phyloP scores from a whole-genome alignment of 2,329 filamentous ascomycete genomes.

The Fonsecaea pugnacius region DNA sequence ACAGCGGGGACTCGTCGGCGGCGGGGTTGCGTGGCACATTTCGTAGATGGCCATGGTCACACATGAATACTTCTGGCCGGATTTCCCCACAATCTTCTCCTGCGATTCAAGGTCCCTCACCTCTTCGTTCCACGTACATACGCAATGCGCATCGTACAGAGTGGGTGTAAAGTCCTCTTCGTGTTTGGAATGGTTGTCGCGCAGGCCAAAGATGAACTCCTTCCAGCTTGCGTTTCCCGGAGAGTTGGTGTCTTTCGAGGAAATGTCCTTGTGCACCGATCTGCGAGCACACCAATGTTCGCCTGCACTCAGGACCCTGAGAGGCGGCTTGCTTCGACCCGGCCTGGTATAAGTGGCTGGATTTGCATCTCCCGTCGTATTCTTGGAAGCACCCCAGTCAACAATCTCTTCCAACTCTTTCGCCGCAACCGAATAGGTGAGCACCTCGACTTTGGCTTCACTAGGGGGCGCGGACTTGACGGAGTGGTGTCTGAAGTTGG shows the following conservation, averaged over 20 bases:
- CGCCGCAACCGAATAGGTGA: slow-evolving; percentile 25
- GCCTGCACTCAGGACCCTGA: slow-evolving; percentile 23
- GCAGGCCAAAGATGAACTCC: slow-evolving; percentile 46
- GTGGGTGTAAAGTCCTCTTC: slow-evolving; percentile 50
- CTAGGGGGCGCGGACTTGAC: slow-evolving; percentile 34
- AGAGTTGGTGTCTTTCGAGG: slow-evolving; percentile 33
- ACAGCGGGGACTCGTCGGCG: slow-evolving; percentile 37
- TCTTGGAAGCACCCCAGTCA: slow-evolving; percentile 1
- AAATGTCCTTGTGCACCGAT: slow-evolving; percentile 42
- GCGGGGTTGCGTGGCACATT: slow-evolving; percentile 41
- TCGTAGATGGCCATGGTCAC: slow-evolving; percentile 38
- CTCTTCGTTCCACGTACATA: slow-evolving; percentile 40
- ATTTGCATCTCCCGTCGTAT: not conserved
- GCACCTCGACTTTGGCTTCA: slow-evolving; percentile 33
- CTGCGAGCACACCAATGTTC: slow-evolving; percentile 51
- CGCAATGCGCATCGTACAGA: slow-evolving; percentile 39
- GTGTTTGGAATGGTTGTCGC: slow-evolving; percentile 46
- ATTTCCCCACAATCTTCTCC: slow-evolving; percentile 7
- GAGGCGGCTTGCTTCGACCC: slow-evolving; percentile 24
- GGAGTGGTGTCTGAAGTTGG: slow-evolving; percentile 32
- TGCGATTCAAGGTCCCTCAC: slow-evolving; percentile 21
- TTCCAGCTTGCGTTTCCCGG: slow-evolving; percentile 45
- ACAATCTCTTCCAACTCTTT: slow-evolving; percentile 27
- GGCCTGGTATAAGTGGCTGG: slow-evolving; percentile 11
- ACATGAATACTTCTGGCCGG: slow-evolving; percentile 14